Evolutionary conservation across 1,139 yeast species (phyloP).

Genomic region (Sugiyamaella novakii): DNA sequence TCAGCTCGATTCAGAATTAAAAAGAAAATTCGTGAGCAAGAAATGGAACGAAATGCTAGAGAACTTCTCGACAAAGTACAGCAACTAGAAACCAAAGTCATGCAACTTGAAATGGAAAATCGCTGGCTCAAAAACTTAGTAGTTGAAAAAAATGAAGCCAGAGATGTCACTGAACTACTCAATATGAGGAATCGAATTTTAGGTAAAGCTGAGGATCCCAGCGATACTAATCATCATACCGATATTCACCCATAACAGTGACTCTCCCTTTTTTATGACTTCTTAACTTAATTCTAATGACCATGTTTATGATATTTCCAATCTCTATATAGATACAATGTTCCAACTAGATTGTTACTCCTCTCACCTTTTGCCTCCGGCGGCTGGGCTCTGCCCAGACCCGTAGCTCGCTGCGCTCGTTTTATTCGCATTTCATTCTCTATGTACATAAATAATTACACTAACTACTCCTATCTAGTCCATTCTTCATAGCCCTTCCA

Average conservation of each 20-base stretch:
- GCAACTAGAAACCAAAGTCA: constrained; percentile 60
- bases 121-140: constrained; percentile 74
- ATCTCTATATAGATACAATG: neutral
- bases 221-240: neutral
- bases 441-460: constrained; percentile 48
- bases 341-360: too few species aligned
- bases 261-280: neutral
- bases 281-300: neutral
- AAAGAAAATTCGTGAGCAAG: constrained; percentile 81
- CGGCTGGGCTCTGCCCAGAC: neutral
- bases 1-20: constrained; percentile 78
- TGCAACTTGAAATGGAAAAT: constrained; percentile 82
- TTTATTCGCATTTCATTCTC: constrained; percentile 7
- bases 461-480: constrained; percentile 1
- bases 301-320: constrained; percentile 3
- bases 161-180: constrained; percentile 38
- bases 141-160: constrained; percentile 57
- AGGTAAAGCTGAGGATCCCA: constrained; percentile 16
- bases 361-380: too few species aligned
- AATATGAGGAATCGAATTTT: constrained; percentile 36
- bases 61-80: constrained; percentile 64
- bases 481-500: constrained; percentile 32
- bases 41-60: constrained; percentile 69
- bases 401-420: too few species aligned
- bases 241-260: constrained; percentile 2